These are phyloP conservation scores for Fomitopsis schrenkii DNA, from an alignment of 1,284 basidiomycete genomes.

Conservation along the genomic window DNA sequence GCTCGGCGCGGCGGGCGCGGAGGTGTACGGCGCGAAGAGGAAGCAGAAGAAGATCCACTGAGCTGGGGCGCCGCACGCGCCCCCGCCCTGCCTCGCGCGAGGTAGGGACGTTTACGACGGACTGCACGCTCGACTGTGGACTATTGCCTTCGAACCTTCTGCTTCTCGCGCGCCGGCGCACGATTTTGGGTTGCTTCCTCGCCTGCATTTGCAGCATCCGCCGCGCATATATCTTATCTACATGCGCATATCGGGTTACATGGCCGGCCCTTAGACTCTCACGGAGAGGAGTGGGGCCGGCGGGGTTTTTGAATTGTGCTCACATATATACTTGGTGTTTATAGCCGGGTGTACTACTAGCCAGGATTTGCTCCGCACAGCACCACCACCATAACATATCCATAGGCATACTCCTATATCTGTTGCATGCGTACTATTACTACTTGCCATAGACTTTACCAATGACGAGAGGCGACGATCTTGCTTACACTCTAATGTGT, in stretches of 20 bases:
- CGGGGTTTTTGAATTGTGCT: not conserved
- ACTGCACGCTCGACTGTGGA: not conserved
- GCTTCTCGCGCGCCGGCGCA: too few relatives aligned
- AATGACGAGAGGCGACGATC: not conserved
- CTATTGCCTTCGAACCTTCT: too few relatives aligned
- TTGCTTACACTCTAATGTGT: not conserved
- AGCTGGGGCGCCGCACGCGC: not conserved
- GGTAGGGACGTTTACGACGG: not conserved
- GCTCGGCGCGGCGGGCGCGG: slow-evolving; percentile 54
- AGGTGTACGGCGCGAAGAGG: slow-evolving; percentile 52
- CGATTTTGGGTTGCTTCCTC: too few relatives aligned
- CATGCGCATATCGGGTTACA: not conserved
- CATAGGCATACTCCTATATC: not conserved
- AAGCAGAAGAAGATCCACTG: slow-evolving; percentile 33
- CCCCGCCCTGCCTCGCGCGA: not conserved
- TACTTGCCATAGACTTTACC: not conserved
- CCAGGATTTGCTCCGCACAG: not conserved
- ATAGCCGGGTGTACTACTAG: not conserved
- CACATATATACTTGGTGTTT: not conserved
- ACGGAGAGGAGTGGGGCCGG: not conserved
- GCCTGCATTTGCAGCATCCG: not conserved
- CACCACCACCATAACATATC: not conserved
- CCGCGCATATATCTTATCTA: not conserved
- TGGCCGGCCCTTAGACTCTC: not conserved
- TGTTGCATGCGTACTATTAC: not conserved